Conservation (phyloP, 2,329 filamentous ascomycete species). For the Penicillium polonicum region DNA sequence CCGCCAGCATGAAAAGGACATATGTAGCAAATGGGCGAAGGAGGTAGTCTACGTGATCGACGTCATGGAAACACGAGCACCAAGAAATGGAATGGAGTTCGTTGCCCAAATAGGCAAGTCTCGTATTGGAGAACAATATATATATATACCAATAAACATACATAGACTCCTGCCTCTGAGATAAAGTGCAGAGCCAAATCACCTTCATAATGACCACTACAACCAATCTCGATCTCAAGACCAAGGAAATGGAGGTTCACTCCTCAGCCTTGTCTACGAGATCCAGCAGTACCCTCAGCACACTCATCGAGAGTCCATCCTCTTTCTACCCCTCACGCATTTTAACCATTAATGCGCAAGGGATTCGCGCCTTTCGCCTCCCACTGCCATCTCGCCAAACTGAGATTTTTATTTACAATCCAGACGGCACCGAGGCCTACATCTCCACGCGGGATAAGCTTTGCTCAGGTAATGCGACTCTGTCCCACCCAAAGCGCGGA, state of each 20-base stretch:
- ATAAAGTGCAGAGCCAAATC: neutral
- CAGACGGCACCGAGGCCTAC: slow-evolving; percentile 48
- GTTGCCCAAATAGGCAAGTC: slow-evolving; percentile 17
- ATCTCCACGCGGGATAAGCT: slow-evolving; percentile 51
- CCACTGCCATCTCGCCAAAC: slow-evolving; percentile 42
- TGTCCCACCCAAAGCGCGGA: slow-evolving; percentile 40
- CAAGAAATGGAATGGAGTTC: neutral
- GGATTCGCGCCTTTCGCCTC: slow-evolving; percentile 30
- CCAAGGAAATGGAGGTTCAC: slow-evolving; percentile 8
- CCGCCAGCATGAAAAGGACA: neutral
- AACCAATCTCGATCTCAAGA: neutral
- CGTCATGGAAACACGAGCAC: neutral
- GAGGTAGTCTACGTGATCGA: too few relatives aligned
- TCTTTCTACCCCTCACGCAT: slow-evolving; percentile 14
- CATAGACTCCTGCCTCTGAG: neutral
- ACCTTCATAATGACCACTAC: slow-evolving; percentile 6
- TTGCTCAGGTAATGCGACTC: slow-evolving; percentile 52
- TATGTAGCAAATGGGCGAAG: neutral
- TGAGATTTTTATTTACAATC: slow-evolving; percentile 34
- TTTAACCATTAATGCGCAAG: slow-evolving; percentile 27
- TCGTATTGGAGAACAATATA: slow-evolving; percentile 16
- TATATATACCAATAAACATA: neutral
- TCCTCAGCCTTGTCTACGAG: slow-evolving; percentile 9
- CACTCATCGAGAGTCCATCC: slow-evolving; percentile 5
- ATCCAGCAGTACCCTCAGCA: slow-evolving; percentile 11